phyloP scores from a whole-genome alignment of 352 stramenopile genomes.

The Phytophthora pisi region DNA sequence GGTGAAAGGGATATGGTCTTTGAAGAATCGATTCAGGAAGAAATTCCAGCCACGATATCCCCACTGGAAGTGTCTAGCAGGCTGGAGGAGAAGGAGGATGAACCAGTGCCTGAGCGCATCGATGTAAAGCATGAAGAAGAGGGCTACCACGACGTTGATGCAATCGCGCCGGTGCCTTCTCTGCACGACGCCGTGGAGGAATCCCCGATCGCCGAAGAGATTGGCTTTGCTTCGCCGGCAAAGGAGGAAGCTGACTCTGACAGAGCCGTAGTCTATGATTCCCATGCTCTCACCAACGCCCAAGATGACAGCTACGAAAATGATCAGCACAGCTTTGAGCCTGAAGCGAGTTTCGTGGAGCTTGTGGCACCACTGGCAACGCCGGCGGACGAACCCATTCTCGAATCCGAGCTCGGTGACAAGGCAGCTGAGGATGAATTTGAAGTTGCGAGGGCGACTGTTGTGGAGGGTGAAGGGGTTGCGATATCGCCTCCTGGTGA shows the following conservation, averaged over 20 bases:
- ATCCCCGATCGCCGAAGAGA: slow-evolving; percentile 27
- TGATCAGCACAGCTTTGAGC: slow-evolving; percentile 28
- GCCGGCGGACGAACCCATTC: background rate
- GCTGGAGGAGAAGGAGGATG: slow-evolving; percentile 27
- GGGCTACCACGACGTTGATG: slow-evolving; percentile 7
- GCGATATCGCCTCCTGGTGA: background rate
- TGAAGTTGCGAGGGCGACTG: too few species aligned
- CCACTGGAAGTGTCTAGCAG: background rate
- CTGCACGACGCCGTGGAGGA: slow-evolving; percentile 18
- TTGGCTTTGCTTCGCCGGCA: slow-evolving; percentile 23
- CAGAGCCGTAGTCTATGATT: background rate
- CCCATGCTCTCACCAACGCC: background rate
- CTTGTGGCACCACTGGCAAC: background rate
- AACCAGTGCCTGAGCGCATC: slow-evolving; percentile 30
- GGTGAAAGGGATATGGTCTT: slow-evolving; percentile 18
- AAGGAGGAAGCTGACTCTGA: slow-evolving; percentile 6
- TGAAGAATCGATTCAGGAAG: slow-evolving; percentile 42
- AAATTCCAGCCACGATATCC: slow-evolving; percentile 12
- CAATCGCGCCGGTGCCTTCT: background rate
- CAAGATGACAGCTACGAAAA: slow-evolving; percentile 31
- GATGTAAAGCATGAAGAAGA: slow-evolving; percentile 19
- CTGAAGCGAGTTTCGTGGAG: slow-evolving; percentile 23
- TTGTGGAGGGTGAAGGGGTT: background rate
- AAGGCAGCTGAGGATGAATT: too few species aligned
- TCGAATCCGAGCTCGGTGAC: background rate